Conservation (phyloP, 208 protist species). For the Trypanosoma theileri region DNA sequence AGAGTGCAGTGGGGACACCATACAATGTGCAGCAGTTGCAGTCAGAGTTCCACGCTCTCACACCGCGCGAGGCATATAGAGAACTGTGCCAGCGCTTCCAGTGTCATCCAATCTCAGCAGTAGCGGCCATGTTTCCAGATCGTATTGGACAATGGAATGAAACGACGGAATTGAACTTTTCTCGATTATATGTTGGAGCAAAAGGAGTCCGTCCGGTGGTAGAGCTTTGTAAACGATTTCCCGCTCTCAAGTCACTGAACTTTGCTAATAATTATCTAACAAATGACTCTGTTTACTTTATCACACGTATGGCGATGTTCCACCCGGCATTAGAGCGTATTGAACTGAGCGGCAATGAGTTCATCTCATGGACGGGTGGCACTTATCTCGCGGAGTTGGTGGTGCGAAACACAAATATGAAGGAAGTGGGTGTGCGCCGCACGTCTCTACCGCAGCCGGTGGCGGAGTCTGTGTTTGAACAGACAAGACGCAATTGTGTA, state of each 20-base stretch:
- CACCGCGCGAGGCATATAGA: conserved; percentile 52
- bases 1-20: conserved; percentile 20
- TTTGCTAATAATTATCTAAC: conserved; percentile 70
- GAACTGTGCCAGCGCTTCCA: conserved; percentile 39
- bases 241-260: conserved; percentile 39
- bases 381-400: conserved; percentile 66
- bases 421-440: conserved; percentile 44
- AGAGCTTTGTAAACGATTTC: conserved; percentile 64
- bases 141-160: conserved; percentile 44
- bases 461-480: conserved; percentile 44
- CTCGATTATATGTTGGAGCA: conserved; percentile 63
- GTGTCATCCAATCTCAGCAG: conserved; percentile 41
- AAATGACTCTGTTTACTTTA: conserved; percentile 63
- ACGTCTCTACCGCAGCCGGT: conserved; percentile 39
- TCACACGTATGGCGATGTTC: conserved; percentile 54
- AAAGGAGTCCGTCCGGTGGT: conserved; percentile 49
- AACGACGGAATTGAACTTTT: conserved; percentile 51
- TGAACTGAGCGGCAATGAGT: conserved; percentile 62
- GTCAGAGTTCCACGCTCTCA: conserved; percentile 39
- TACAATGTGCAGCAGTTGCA: conserved; percentile 51
- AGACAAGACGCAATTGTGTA: conserved; percentile 63
- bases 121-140: conserved; percentile 47
- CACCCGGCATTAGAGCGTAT: conserved; percentile 61
- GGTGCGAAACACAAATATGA: conserved; percentile 52
- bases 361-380: conserved; percentile 78